These are phyloP conservation scores for Polygonum maritimum DNA, from an alignment of 148 eudicot genomes.

Conservation along the genomic window DNA sequence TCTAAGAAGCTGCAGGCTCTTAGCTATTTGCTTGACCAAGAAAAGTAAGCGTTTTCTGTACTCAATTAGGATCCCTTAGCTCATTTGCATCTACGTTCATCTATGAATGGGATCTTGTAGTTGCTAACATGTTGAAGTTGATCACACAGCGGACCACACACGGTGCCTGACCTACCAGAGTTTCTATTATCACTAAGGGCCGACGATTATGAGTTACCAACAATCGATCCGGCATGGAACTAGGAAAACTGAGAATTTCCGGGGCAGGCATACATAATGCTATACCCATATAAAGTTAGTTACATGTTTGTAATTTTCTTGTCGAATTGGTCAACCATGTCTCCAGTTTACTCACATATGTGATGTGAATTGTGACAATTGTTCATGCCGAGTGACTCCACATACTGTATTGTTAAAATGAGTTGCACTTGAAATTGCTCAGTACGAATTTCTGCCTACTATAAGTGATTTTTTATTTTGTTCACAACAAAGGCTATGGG, in stretches of 20 bases:
- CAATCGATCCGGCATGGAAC: conserved; percentile 44
- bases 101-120: not conserved
- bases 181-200: conserved; percentile 75
- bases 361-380: no score
- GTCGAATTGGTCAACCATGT: no score
- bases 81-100: not conserved
- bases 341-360: no score
- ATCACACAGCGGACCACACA: conserved; percentile 41
- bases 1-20: conserved; percentile 68
- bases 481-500: no score
- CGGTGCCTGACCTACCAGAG: conserved; percentile 83
- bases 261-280: conserved; percentile 16
- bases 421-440: no score
- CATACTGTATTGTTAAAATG: no score
- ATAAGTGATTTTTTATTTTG: no score
- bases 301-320: no score
- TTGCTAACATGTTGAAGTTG: conserved; percentile 1
- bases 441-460: no score
- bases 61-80: not conserved
- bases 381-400: no score
- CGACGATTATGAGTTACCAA: conserved; percentile 77
- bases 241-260: conserved; percentile 47
- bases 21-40: conserved; percentile 58
- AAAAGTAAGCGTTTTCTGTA: conserved; percentile 46
- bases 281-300: no score